Base-by-base conservation (phyloP, 2,329 filamentous ascomycete genomes). In the Fusarium sp. region DNA sequence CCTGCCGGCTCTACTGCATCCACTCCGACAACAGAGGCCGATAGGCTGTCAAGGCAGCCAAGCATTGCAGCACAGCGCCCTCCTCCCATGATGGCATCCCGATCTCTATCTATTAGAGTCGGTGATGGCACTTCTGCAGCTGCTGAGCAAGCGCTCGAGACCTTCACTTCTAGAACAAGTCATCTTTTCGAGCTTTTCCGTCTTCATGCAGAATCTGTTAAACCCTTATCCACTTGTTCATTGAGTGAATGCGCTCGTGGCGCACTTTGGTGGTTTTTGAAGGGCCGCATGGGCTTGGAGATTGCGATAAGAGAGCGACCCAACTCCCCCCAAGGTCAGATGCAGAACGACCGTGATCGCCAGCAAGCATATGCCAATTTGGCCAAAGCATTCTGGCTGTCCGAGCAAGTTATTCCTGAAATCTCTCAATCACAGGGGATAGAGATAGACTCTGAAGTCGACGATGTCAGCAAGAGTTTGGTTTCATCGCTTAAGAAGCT, bases 231-330 rank as follows among this genome's bases (percentile, higher is more conserved):
- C 52, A 82, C 84, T 28, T 89, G 86, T 46, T 80, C 86, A 0
- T 81, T 89, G 1, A 81, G 83, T 42, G 86, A 92, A 58, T 89
- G 93, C 79, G 81, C 90, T 9, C 85, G 91, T 55, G 89, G 88
- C 24, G 88, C 87, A 4, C 80, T 91, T 1, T 97, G 93, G 93
- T 97, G 93, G 93, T 96, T 97, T 71, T 73, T 96, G 41, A 90
- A 87, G 67, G 93, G 93, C 19, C 88, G 93, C 60, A 86, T 88
- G 70, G 87, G 88, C 9, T 81, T 97, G 47, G 93, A 97, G 74
- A 76, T 79, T 11, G 81, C 89, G 35, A 88, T 96, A 42, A 84
- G 91, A 58, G 88, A 86, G 48, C 83, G 86, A 7, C 83, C 88
- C 28, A 73, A 47, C 34, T 70, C 75, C 7, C 80, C 83, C 5